Evolutionary conservation across 345 rosid species (phyloP).

Genomic region (Aethionema arabicum): DNA sequence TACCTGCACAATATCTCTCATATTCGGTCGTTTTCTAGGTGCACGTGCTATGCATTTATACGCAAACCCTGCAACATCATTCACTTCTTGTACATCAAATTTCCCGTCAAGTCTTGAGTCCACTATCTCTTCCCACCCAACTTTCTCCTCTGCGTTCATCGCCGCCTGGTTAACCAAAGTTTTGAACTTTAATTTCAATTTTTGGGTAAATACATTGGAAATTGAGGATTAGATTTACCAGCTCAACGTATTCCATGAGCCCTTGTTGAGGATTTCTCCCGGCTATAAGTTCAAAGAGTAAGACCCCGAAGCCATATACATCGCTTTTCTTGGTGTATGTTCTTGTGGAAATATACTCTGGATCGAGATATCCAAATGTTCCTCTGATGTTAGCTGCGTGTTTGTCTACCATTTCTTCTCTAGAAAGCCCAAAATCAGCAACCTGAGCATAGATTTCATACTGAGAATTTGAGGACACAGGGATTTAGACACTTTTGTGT

Average conservation of each 20-base stretch:
- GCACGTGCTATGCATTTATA: constrained; percentile 75
- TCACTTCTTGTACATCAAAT: constrained; percentile 70
- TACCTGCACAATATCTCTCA: constrained; percentile 94
- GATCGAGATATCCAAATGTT: constrained; percentile 97
- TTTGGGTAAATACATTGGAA: neutral
- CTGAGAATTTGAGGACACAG: constrained; percentile 8
- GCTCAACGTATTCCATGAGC: constrained; percentile 90
- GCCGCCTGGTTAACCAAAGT: constrained; percentile 60
- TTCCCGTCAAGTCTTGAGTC: constrained; percentile 80
- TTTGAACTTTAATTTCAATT: neutral
- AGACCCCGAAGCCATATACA: constrained; percentile 93
- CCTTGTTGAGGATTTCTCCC: constrained; percentile 97
- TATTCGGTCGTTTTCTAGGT: constrained; percentile 81
- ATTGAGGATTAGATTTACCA: constrained; percentile 48
- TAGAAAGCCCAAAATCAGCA: constrained; percentile 97
- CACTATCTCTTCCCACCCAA: constrained; percentile 96
- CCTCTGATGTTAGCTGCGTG: constrained; percentile 82
- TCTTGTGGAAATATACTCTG: constrained; percentile 85
- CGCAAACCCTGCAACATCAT: constrained; percentile 84
- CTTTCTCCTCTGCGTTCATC: constrained; percentile 76
- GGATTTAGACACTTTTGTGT: neutral
- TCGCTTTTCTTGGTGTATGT: constrained; percentile 93
- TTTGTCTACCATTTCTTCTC: constrained; percentile 87
- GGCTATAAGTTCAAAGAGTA: constrained; percentile 92
- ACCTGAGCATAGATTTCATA: constrained; percentile 48